Evolutionary conservation across 2,329 filamentous ascomycete species (phyloP).

Genomic region (Macrophomina pseudophaseolina): DNA sequence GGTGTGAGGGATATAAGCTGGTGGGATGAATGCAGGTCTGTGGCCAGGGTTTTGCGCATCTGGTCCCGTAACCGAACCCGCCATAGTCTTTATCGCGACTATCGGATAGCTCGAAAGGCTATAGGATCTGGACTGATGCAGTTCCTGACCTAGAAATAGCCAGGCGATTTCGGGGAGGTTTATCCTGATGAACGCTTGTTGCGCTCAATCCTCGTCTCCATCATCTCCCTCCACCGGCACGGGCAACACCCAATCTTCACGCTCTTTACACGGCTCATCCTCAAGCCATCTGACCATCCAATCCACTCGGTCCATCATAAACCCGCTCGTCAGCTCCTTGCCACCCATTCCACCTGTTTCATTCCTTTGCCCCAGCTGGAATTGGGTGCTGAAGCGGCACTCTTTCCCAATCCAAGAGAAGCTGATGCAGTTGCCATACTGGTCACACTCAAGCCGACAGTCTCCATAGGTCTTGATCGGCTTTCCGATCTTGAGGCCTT

Average conservation of each 20-base stretch:
- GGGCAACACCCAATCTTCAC: conserved; percentile 6
- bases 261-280: conserved; percentile 8
- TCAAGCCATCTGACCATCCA: conserved; percentile 20
- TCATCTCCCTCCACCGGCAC: not conserved
- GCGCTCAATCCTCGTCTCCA: not conserved
- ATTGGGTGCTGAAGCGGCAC: conserved; percentile 3
- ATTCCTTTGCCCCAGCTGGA: conserved; percentile 8
- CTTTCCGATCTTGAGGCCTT: conserved; percentile 4
- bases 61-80: too few species aligned
- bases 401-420: conserved; percentile 36
- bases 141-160: too few species aligned
- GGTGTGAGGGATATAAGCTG: too few species aligned
- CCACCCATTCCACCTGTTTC: not conserved
- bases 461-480: conserved; percentile 32
- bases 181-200: too few species aligned
- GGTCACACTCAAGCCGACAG: conserved; percentile 42
- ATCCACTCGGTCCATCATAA: conserved; percentile 23
- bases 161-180: too few species aligned
- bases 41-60: too few species aligned
- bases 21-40: too few species aligned
- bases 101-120: too few species aligned
- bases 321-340: conserved; percentile 9
- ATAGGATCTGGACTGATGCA: too few species aligned
- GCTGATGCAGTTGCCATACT: conserved; percentile 39
- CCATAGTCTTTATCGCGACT: too few species aligned